These are phyloP conservation scores for Bruguiera gymnorhiza DNA, from an alignment of 345 rosid species.

Conservation along the genomic window DNA sequence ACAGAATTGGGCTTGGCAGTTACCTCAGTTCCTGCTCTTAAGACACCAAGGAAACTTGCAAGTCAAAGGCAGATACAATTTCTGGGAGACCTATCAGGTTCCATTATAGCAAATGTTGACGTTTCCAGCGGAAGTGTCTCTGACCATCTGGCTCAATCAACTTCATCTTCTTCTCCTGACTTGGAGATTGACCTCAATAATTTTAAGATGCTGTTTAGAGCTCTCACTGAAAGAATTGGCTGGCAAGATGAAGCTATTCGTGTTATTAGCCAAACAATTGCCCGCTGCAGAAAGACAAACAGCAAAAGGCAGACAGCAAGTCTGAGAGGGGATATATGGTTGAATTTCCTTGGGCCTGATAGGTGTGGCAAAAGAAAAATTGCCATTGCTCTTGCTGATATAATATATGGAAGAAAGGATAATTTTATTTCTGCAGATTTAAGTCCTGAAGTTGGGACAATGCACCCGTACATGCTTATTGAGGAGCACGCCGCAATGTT, in stretches of 20 bases:
- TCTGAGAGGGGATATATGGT: conserved; percentile 59
- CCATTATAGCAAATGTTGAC: conserved; percentile 24
- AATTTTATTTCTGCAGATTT: conserved; percentile 57
- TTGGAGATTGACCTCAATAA: conserved; percentile 27
- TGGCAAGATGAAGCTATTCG: conserved; percentile 66
- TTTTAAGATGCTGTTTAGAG: conserved; percentile 49
- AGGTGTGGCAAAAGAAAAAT: conserved; percentile 47
- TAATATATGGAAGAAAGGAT: conserved; percentile 44
- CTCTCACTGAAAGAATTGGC: conserved; percentile 44
- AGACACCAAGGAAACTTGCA: conserved; percentile 22
- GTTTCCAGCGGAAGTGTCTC: conserved; percentile 15
- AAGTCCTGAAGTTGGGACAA: conserved; percentile 25
- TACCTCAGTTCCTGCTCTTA: conserved; percentile 32
- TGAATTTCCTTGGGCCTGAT: conserved; percentile 62
- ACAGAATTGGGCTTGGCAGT: conserved; percentile 56
- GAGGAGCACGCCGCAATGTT: conserved; percentile 17
- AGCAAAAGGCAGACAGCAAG: conserved; percentile 16
- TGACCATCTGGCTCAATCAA: conserved; percentile 32
- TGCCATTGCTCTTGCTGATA: conserved; percentile 57
- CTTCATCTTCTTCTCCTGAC: conserved; percentile 37
- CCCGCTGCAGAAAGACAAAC: conserved; percentile 24
- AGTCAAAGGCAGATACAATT: conserved; percentile 20
- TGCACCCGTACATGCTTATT: conserved; percentile 3
- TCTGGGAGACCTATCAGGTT: conserved; percentile 23
- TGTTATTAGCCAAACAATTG: conserved; percentile 38